Evolutionary conservation across 345 rosid species (phyloP), one percentile per base, ranked within the genome.

Genomic region (Citrus maxima): DNA sequence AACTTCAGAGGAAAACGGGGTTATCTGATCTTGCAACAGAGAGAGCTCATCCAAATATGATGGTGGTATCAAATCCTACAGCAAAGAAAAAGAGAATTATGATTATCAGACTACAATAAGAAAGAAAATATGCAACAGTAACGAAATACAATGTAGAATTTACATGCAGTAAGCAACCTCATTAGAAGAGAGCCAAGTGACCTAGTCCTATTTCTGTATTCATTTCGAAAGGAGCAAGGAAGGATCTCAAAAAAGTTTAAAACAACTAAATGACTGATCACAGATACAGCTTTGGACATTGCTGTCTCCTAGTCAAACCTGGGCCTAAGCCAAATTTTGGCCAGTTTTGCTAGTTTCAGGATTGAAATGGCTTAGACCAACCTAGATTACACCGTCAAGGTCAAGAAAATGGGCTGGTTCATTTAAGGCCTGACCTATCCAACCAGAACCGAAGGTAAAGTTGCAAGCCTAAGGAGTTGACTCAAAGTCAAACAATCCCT

Each of bases 1-100:
- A 87, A 90, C 85, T 77, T 91, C 87, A 12, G 91, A 86, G 42
- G 99, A 93, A 88, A 95, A 93, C n/a, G 98, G 98, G 86, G 93
- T 83, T 72, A 93, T 95, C 80, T 74, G 89, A 85, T 95, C 98
- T 92, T 95, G 98, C 85, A 95, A 84, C 67, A 93, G 68, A 6
- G 97, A 92, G 28, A 93, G 93, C 77, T 95, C 97, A 78, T 93
- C 97, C 82, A 95, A 82, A 83, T 95, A 95, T 54, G 89, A 80
- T 34, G 93, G 97, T 9, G 97, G 95, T 82, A 95, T 87, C 89
- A 95, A 86, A 88, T 95, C 99, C 97, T 95, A 81, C 78, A 13
- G 21, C 16, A 80, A 80, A 40, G 21, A 61, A 19, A 81, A 42
- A 78, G 8, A 56, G 25, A 76, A 32, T 46, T 25, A 3, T 61